phyloP scores from a whole-genome alignment of 768 basidiomycete species.

The Hemileccinum rubropunctum region DNA sequence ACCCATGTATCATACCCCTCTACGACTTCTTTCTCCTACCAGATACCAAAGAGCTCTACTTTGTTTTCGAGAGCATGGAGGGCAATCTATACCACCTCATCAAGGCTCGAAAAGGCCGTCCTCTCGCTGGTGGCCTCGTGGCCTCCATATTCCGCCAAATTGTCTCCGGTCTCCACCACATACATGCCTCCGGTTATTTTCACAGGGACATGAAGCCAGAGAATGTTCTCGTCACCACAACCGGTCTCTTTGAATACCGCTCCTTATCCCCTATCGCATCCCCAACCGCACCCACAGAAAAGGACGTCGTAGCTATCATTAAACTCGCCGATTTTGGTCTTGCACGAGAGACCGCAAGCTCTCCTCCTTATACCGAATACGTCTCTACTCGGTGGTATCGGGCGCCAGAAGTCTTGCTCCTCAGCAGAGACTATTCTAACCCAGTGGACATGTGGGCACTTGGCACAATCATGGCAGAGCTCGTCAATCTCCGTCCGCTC shows the following conservation, averaged over 20 bases:
- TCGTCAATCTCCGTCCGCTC: conserved; percentile 90
- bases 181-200: conserved; percentile 91
- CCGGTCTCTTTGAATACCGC: conserved; percentile 89
- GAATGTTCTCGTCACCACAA: conserved; percentile 97
- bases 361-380: conserved; percentile 97
- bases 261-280: conserved; percentile 69
- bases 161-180: conserved; percentile 86
- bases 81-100: conserved; percentile 99
- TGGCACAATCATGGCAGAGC: conserved; percentile 96
- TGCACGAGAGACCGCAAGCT: conserved; percentile 82
- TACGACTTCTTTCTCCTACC: conserved; percentile 99
- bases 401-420: conserved; percentile 92
- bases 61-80: conserved; percentile 99
- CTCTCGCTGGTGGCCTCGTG: conserved; percentile 94
- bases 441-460: conserved; percentile 99
- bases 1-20: conserved; percentile 96
- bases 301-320: conserved; percentile 94
- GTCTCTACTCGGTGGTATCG: conserved; percentile 99
- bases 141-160: conserved; percentile 94
- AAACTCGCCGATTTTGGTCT: conserved; percentile 99
- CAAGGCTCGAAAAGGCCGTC: conserved; percentile 91
- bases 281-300: conserved; percentile 68
- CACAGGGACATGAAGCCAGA: conserved; percentile 99
- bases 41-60: conserved; percentile 92
- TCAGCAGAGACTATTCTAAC: conserved; percentile 90